Percentiles rank a stretch among this genome's conserved stretches.
Evolutionary conservation across 1,284 basidiomycete genomes (phyloP).

Genomic region (Sporisorium iseilematis-ciliati): DNA sequence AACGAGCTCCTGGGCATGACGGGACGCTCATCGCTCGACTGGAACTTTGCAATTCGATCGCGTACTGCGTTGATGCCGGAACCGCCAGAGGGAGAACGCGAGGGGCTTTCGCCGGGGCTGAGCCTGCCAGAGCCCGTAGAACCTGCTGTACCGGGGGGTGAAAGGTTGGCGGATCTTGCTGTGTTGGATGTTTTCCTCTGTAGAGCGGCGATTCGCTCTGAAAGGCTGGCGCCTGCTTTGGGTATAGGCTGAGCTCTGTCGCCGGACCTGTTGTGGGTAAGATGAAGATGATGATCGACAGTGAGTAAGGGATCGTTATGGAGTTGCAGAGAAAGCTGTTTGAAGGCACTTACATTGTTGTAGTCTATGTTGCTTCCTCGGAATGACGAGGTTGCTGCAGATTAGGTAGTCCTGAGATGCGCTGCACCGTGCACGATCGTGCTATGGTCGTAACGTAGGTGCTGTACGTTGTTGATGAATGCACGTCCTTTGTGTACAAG

Average conservation of each 20-base stretch:
- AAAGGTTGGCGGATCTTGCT: conserved; percentile 31
- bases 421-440: background rate
- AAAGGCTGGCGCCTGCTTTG: conserved; percentile 53
- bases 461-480: conserved; percentile 1
- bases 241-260: conserved; percentile 37
- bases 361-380: background rate
- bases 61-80: conserved; percentile 45
- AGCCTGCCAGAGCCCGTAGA: conserved; percentile 29
- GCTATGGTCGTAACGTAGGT: background rate
- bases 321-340: background rate
- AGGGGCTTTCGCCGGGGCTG: conserved; percentile 46
- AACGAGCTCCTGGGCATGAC: conserved; percentile 62
- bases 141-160: conserved; percentile 23
- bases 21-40: conserved; percentile 53
- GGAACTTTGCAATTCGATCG: conserved; percentile 63
- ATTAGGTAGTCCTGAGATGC: background rate
- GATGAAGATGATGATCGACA: background rate
- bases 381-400: background rate
- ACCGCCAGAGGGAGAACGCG: conserved; percentile 39
- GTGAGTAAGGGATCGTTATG: background rate
- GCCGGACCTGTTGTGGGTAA: conserved; percentile 19
- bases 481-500: background rate
- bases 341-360: conserved; percentile 20
- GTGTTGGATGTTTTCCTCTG: conserved; percentile 57
- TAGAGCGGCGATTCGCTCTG: conserved; percentile 63